Evolutionary conservation across 768 basidiomycete species (phyloP), one percentile per base, ranked within the genome.

Genomic region (Sarcodon aspratus): DNA sequence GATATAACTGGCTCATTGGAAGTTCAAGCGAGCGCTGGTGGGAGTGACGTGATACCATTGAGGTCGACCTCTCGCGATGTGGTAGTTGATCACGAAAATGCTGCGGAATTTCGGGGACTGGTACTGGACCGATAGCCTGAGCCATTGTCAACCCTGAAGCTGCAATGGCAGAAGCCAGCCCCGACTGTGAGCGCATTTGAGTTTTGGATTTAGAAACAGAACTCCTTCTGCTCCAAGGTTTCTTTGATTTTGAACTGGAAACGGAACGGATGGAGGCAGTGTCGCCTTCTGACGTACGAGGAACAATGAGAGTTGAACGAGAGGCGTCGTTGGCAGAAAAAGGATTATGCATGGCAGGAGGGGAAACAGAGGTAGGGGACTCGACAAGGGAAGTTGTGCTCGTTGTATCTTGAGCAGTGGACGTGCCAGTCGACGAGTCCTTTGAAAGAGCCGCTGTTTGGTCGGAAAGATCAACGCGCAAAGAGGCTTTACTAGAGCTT

Each of bases 101-200:
- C 1, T 62, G 61, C 9, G 61, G 10, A 32, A 58, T 48, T 9
- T 62, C 74, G 15, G 74, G 73, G 5, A 74, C 64, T 2, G 70
- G 69, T 48, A 79, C 60, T 1, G 68, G 68, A 0, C 78, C 67
- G 53, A 79, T 76, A 9, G 78, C 76, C 74, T 86, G 83, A 43
- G 80, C 74, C 40, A 42, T 27, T 15, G 40, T 13, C 32, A 82
- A 65, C 13, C 82, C 79, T 13, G 79, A 78, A 2, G 79, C 77
- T 1, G 82, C 80, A 45, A 84, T 70, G 1, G 82, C 83, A 46
- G 73, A 71, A 4, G 84, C 82, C n/a, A 85, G 70, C 18, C 78
- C 76, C 0, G 75, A 72, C 2, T 78, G 73, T 57, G 64, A 69
- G 33, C 65, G 61, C 45, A 62, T 57, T 3, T 59, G 58, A 12